phyloP scores from a whole-genome alignment of 2,329 filamentous ascomycete species.

The Shiraia sp. region DNA sequence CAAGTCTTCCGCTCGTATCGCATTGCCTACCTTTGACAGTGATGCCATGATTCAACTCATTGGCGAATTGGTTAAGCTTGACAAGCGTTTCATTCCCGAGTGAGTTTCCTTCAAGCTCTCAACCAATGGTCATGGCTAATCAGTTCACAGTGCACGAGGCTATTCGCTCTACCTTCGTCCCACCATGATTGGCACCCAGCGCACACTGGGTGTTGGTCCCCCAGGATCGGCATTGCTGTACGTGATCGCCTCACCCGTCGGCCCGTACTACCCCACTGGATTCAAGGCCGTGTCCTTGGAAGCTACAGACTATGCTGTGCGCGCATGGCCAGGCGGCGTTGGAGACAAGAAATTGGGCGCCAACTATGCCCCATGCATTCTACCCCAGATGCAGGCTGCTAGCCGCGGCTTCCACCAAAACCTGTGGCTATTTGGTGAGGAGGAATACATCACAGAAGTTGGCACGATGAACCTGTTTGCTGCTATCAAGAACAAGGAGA shows the following conservation, averaged over 20 bases:
- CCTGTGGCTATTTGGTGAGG: conserved; percentile 93
- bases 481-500: conserved; percentile 80
- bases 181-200: conserved; percentile 96
- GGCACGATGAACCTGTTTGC: conserved; percentile 99
- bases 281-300: conserved; percentile 97
- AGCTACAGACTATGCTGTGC: conserved; percentile 94
- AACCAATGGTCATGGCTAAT: conserved; percentile 8
- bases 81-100: conserved; percentile 87
- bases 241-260: conserved; percentile 94
- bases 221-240: conserved; percentile 90
- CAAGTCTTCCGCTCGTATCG: conserved; percentile 87
- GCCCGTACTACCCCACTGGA: conserved; percentile 96
- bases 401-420: conserved; percentile 96
- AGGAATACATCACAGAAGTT: conserved; percentile 95
- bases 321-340: conserved; percentile 96
- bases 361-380: conserved; percentile 98
- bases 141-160: conserved; percentile 60
- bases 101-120: conserved; percentile 45
- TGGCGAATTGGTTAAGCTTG: conserved; percentile 75
- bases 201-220: conserved; percentile 88
- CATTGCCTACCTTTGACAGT: conserved; percentile 81
- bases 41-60: conserved; percentile 79
- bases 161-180: conserved; percentile 96
- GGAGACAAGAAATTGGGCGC: conserved; percentile 98
- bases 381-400: conserved; percentile 92